Conservation (phyloP, 441 rosid genomes). For the Adansonia rubrostipa region DNA sequence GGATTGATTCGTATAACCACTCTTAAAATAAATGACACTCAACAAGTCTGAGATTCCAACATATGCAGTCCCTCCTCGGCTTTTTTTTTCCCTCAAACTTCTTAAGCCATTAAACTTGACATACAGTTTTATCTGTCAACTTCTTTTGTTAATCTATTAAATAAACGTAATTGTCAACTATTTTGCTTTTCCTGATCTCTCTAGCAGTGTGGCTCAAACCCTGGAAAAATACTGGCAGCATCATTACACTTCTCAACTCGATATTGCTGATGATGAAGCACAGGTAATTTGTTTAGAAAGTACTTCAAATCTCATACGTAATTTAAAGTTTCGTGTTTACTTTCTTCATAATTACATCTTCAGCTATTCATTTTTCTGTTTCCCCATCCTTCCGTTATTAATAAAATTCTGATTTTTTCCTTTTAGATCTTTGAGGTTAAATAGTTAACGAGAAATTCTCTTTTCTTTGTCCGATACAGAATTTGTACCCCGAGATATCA, state of each 20-base stretch:
- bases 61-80: no score
- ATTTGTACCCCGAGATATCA: constrained; percentile 36
- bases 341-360: not conserved
- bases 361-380: not conserved
- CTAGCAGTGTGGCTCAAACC: not conserved
- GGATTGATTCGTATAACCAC: no score
- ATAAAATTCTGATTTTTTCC: not conserved
- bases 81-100: not conserved
- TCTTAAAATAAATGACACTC: no score
- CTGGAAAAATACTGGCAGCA: constrained; percentile 25
- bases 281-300: constrained; percentile 29
- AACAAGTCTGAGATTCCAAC: no score
- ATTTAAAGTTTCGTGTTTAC: no score
- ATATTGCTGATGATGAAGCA: constrained; percentile 22
- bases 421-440: not conserved
- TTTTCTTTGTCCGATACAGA: constrained; percentile 31
- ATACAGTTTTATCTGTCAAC: no score
- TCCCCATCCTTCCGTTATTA: not conserved
- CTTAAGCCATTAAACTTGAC: no score
- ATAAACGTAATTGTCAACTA: no score
- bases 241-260: not conserved
- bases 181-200: not conserved
- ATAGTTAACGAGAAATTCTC: not conserved
- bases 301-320: no score
- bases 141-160: no score